A percentile compares a stretch with the other conserved stretches of the same genome.
These are phyloP conservation scores for Aspergillus sclerotialis DNA, from an alignment of 2,329 filamentous ascomycete species.

Conservation along the genomic window DNA sequence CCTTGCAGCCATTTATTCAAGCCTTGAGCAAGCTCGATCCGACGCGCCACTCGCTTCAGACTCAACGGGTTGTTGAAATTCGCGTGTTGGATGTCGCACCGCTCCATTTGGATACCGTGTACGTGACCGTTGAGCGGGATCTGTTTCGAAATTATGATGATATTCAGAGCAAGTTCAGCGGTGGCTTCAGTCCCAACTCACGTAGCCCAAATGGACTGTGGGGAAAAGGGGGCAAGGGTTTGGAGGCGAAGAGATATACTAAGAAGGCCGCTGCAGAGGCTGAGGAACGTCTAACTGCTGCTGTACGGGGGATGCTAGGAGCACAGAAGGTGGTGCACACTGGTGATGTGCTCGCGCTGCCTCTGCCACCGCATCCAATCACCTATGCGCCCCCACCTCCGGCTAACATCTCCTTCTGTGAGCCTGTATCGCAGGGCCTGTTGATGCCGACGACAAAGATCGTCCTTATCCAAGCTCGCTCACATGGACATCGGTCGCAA, in stretches of 20 bases:
- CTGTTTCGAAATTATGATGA: constrained; percentile 73
- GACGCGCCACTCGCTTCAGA: constrained; percentile 65
- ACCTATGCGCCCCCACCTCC: constrained; percentile 79
- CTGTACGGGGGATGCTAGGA: constrained; percentile 67
- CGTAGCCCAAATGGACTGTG: constrained; percentile 34
- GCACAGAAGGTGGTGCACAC: constrained; percentile 71
- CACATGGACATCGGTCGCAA: constrained; percentile 34
- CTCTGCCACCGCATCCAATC: constrained; percentile 70
- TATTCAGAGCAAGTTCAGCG: constrained; percentile 74
- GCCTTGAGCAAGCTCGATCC: constrained; percentile 66
- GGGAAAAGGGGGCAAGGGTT: constrained; percentile 24
- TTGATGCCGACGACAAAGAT: constrained; percentile 73
- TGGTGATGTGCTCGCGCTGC: constrained; percentile 74
- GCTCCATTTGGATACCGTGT: constrained; percentile 74
- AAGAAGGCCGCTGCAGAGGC: constrained; percentile 37
- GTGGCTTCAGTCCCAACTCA: constrained; percentile 43
- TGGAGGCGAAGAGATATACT: constrained; percentile 24
- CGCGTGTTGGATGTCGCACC: constrained; percentile 74
- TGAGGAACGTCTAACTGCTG: constrained; percentile 53
- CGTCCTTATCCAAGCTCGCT: constrained; percentile 57
- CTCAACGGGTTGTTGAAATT: constrained; percentile 75
- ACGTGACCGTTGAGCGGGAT: constrained; percentile 76
- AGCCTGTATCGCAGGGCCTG: constrained; percentile 85
- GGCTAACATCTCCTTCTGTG: constrained; percentile 84
- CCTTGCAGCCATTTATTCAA: constrained; percentile 73